These are phyloP conservation scores for Starmerella sp. DNA, from an alignment of 805 yeast species.

Conservation along the genomic window DNA sequence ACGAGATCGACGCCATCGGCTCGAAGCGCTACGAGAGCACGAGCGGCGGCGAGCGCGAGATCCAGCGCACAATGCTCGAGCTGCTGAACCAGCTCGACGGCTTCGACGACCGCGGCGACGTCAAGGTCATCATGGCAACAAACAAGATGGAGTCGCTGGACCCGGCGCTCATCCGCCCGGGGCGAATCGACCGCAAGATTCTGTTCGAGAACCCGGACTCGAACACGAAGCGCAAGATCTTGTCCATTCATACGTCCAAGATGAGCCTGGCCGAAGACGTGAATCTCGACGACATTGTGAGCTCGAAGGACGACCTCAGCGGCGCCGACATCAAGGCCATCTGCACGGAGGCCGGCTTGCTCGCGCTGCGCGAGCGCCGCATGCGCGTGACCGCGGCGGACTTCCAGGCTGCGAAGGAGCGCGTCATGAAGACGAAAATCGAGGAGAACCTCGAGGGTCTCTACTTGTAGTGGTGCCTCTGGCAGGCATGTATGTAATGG, in stretches of 20 bases:
- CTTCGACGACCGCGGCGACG: conserved; percentile 93
- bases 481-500: background rate
- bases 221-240: conserved; percentile 82
- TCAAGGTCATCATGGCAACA: conserved; percentile 96
- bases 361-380: conserved; percentile 91
- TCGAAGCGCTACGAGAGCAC: conserved; percentile 87
- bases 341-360: conserved; percentile 92
- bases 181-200: conserved; percentile 92
- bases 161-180: conserved; percentile 94
- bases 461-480: conserved; percentile 42
- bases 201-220: conserved; percentile 93
- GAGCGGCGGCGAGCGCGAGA: conserved; percentile 94
- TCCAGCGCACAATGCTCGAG: conserved; percentile 96
- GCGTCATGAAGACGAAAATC: conserved; percentile 90
- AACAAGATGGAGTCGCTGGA: conserved; percentile 88
- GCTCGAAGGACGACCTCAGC: conserved; percentile 83
- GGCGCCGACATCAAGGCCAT: conserved; percentile 98
- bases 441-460: conserved; percentile 94
- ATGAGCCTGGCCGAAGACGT: conserved; percentile 60
- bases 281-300: conserved; percentile 77
- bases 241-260: conserved; percentile 67
- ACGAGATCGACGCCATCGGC: conserved; percentile 98
- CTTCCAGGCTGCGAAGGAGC: conserved; percentile 84
- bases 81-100: conserved; percentile 91
- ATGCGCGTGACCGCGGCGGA: conserved; percentile 95